These are phyloP conservation scores for Hypoxylon sp. DNA, from an alignment of 2,329 filamentous ascomycete genomes.

Conservation along the genomic window DNA sequence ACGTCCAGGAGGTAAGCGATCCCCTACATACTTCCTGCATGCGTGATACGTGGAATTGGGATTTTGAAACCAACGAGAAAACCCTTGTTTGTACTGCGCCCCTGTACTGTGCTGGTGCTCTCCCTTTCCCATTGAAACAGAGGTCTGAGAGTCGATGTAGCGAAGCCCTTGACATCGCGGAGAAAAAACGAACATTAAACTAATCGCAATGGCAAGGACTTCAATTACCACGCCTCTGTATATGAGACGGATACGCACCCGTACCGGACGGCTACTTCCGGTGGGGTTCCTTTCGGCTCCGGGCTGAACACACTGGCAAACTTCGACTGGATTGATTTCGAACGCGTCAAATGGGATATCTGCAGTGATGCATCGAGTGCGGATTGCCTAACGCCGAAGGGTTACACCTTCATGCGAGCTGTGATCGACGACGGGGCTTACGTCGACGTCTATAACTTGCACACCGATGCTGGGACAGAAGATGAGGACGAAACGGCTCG, in stretches of 20 bases:
- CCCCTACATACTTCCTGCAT: slow-evolving; percentile 15
- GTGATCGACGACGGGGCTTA: slow-evolving; percentile 61
- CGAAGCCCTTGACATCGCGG: no score
- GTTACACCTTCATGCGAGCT: slow-evolving; percentile 72
- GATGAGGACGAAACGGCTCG: slow-evolving; percentile 62
- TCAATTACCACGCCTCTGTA: slow-evolving; percentile 72
- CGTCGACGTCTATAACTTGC: slow-evolving; percentile 72
- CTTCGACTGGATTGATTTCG: slow-evolving; percentile 63
- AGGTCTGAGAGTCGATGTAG: slow-evolving; percentile 15
- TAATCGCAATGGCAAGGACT: slow-evolving; percentile 54
- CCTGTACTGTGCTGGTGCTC: slow-evolving; percentile 5
- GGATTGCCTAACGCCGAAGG: slow-evolving; percentile 75
- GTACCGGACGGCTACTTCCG: slow-evolving; percentile 69
- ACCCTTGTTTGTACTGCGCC: slow-evolving; percentile 14
- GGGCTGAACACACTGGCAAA: slow-evolving; percentile 72
- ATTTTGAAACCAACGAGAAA: slow-evolving; percentile 27
- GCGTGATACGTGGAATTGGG: slow-evolving; percentile 11
- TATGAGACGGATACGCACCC: slow-evolving; percentile 68
- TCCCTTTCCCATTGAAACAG: slow-evolving; percentile 18
- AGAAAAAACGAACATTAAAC: slow-evolving; percentile 4
- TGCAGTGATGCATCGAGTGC: slow-evolving; percentile 64
- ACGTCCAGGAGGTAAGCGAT: slow-evolving; percentile 66
- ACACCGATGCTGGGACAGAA: slow-evolving; percentile 69
- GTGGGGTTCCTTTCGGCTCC: slow-evolving; percentile 69
- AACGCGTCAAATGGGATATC: slow-evolving; percentile 65